phyloP scores from a whole-genome alignment of 805 yeast genomes.

The Lipomyces starkeyi region DNA sequence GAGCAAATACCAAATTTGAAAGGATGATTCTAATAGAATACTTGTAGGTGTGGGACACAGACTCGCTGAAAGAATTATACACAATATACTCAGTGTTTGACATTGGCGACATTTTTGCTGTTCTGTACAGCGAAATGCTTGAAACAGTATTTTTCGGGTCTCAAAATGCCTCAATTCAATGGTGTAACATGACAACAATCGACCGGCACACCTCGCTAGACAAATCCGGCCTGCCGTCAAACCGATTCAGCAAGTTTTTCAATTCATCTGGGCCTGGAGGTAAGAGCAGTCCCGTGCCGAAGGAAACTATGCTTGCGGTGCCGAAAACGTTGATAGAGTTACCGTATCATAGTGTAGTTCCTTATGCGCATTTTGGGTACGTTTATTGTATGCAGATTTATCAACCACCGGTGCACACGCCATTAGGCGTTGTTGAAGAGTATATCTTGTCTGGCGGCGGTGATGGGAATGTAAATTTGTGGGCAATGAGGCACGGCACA shows the following conservation, averaged over 20 bases:
- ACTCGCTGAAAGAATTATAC: constrained; percentile 53
- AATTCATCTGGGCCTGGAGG: constrained; percentile 91
- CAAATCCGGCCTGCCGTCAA: constrained; percentile 43
- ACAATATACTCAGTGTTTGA: constrained; percentile 84
- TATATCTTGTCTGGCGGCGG: constrained; percentile 79
- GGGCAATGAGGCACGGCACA: constrained; percentile 57
- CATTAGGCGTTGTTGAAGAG: constrained; percentile 42
- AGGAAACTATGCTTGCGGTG: constrained; percentile 32
- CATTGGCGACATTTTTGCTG: constrained; percentile 90
- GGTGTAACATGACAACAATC: constrained; percentile 55
- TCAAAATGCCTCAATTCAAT: constrained; percentile 87
- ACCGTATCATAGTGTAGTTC: constrained; percentile 65
- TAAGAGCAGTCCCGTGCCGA: constrained; percentile 35
- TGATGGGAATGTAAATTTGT: constrained; percentile 83
- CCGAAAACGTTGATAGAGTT: constrained; percentile 52
- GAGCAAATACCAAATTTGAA: neutral
- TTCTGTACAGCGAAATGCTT: constrained; percentile 66
- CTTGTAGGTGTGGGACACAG: constrained; percentile 65
- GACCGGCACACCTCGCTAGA: constrained; percentile 24
- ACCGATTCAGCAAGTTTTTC: constrained; percentile 79
- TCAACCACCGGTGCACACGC: constrained; percentile 19
- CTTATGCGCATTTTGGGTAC: constrained; percentile 92
- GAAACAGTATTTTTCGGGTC: constrained; percentile 82
- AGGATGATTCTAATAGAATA: neutral
- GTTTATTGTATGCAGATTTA: constrained; percentile 55